Base-by-base conservation (phyloP, 805 yeast species). In the Grigorovia transvaalensis region DNA sequence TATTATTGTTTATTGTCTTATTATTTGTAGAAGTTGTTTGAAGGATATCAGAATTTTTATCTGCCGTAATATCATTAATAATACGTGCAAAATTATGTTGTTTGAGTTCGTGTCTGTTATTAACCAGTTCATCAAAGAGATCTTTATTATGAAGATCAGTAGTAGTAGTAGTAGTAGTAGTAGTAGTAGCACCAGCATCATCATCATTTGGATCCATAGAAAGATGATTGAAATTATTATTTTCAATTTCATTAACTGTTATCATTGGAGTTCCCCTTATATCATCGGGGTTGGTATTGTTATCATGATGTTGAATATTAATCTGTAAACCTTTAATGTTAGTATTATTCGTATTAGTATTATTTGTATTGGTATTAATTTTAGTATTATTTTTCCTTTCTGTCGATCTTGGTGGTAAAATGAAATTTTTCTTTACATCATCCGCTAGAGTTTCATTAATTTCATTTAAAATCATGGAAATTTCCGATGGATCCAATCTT, bases 391-490 rank as follows among this genome's bases (percentile, higher is more conserved):
- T 56, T 44, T 54, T 55, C 49, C 75, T 67, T 33, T 71, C 71
- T 0, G 70, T 69, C 0, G 76, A 72, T 51, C 76, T 62, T 35
- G 74, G 71, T 9, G 76, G 76, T 17, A 66, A 58, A 5, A 53
- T 57, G 6, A 65, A 44, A 23, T 49, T 54, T 44, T 51, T 57
- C 49, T 49, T 47, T 18, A 40, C 23, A 29, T 9, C 44, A 12
- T 51, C 48, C 2, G 42, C 20, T 1, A 51, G 19, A 5, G 42
- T 40, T 19, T 17, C 9, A 12, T 46, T 43, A 38, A 38, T 38
- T 15, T 38, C 17, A 15, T 38, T 15, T n/a, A 38, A 18, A 12
- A 38, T 38, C 15, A 38, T 12, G 3, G 42, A 3, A 15, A 38
- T 15, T 38, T 38, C 17, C 8, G 8, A 9, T 15, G 42, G 42